Conservation (phyloP, 1,284 basidiomycete species). For the Malassezia furfur region DNA sequence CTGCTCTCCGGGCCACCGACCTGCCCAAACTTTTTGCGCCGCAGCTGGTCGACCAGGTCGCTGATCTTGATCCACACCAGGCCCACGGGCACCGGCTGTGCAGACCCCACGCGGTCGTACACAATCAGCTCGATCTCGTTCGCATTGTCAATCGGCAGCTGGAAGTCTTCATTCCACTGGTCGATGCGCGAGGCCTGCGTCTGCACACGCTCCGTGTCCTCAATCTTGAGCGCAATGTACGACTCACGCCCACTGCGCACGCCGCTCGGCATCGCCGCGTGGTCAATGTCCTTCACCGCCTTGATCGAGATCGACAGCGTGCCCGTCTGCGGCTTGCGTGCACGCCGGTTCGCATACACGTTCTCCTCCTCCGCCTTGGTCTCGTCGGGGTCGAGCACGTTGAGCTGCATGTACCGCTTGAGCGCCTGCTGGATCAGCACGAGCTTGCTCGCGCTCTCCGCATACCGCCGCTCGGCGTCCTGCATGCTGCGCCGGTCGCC, state of each 20-base stretch:
- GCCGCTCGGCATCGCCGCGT: slow-evolving; percentile 64
- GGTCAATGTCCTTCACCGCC: slow-evolving; percentile 85
- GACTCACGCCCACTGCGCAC: slow-evolving; percentile 58
- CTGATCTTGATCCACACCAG: slow-evolving; percentile 90
- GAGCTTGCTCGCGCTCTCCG: slow-evolving; percentile 93
- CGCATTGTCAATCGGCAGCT: slow-evolving; percentile 91
- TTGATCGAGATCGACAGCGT: slow-evolving; percentile 81
- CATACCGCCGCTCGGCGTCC: slow-evolving; percentile 84
- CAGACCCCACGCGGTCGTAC: slow-evolving; percentile 75
- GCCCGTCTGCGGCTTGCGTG: slow-evolving; percentile 85
- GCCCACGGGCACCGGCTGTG: slow-evolving; percentile 77
- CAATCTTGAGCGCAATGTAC: slow-evolving; percentile 85
- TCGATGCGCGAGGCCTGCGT: slow-evolving; percentile 89
- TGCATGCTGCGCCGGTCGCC: slow-evolving; percentile 64
- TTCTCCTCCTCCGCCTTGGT: slow-evolving; percentile 53
- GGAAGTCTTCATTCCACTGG: slow-evolving; percentile 94
- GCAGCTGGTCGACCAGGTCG: slow-evolving; percentile 86
- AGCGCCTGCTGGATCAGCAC: slow-evolving; percentile 81
- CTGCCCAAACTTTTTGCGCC: slow-evolving; percentile 80
- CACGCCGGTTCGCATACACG: slow-evolving; percentile 63
- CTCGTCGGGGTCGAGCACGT: slow-evolving; percentile 71
- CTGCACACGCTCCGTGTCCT: slow-evolving; percentile 82
- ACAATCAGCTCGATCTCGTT: slow-evolving; percentile 96
- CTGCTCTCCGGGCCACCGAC: slow-evolving; percentile 24
- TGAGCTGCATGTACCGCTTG: slow-evolving; percentile 89